Evolutionary conservation across 768 basidiomycete genomes (phyloP).

Genomic region (Gloeophyllum trabeum): DNA sequence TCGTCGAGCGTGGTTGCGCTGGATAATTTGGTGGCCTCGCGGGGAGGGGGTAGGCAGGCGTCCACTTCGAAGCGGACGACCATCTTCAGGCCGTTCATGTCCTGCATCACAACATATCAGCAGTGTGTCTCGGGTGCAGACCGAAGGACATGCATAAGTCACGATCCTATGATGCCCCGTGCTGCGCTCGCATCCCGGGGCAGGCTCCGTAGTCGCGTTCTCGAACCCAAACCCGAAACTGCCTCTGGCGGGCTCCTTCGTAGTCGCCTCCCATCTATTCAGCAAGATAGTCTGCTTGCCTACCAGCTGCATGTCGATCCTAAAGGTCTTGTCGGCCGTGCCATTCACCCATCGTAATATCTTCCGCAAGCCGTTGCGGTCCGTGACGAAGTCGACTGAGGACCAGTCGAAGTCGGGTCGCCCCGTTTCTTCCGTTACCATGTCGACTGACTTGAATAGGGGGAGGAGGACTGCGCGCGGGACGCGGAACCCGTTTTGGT

Average conservation of each 20-base stretch:
- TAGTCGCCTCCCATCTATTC: constrained; percentile 43
- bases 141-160: constrained; percentile 36
- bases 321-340: constrained; percentile 30
- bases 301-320: constrained; percentile 59
- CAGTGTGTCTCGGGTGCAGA: neutral
- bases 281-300: constrained; percentile 49
- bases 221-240: constrained; percentile 54
- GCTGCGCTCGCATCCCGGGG: constrained; percentile 34
- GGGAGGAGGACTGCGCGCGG: constrained; percentile 33
- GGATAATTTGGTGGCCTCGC: neutral
- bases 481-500: constrained; percentile 46
- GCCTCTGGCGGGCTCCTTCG: constrained; percentile 7
- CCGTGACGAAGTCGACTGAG: constrained; percentile 37
- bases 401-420: constrained; percentile 21
- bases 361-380: constrained; percentile 57
- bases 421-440: constrained; percentile 13
- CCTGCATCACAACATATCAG: constrained; percentile 5
- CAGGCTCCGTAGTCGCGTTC: constrained; percentile 35
- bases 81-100: constrained; percentile 12
- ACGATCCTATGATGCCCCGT: constrained; percentile 55
- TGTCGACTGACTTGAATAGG: constrained; percentile 48
- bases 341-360: constrained; percentile 42
- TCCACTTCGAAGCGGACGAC: constrained; percentile 18
- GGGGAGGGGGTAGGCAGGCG: constrained; percentile 9
- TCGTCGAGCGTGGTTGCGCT: constrained; percentile 9